Base-by-base conservation (phyloP, 2,329 filamentous ascomycete genomes). In the Stagonosporopsis cucurbitacearum region DNA sequence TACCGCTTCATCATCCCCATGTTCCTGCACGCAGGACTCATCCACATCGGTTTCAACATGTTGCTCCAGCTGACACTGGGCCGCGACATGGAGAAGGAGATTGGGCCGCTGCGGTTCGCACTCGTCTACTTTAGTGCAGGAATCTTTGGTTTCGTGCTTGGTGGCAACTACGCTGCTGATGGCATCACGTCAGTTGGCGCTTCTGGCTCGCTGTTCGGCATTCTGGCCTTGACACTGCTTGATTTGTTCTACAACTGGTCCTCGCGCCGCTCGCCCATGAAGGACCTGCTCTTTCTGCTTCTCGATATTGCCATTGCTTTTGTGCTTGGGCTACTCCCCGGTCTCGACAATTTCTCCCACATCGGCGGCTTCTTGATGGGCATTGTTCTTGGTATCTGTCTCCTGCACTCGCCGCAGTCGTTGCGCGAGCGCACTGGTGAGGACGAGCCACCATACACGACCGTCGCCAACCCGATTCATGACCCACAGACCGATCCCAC, bases 331-430 rank as follows among this genome's bases (percentile, higher is more conserved):
- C 83, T 99, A 4, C 83, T 99, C 1, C 95, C 95, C 0, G 94
- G 93, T 8, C 79, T 99, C 42, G 95, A 99, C 80, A 99, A 99
- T 76, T 99, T 98, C 75, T 91, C 91, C 15, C 95, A 99, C 66
- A 97, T 99, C 59, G 95, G 95, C 50, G 95, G 95, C 2, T 97
- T 98, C 75, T 78, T 96, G 46, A 96, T 96, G 87, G 95, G 95
- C 1, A 79, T 99, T 6, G 89, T 88, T 0, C 84, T 97, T 1
- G 95, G 95, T 12, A 82, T 98, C 47, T 96, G 88, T 59, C 82
- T 99, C 25, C 81, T 99, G 58, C 92, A 94, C 71, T 97, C 93
- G 3, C 95, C 95, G 2, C 90, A 92, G 61, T 82, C 87, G 1
- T 82, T 97, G 19, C 86, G 92, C 30, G 82, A 88, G 55, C 86